A percentile compares a stretch with the other conserved stretches of the same genome.
Conservation (phyloP, 768 basidiomycete species). For the Suillus americanus region DNA sequence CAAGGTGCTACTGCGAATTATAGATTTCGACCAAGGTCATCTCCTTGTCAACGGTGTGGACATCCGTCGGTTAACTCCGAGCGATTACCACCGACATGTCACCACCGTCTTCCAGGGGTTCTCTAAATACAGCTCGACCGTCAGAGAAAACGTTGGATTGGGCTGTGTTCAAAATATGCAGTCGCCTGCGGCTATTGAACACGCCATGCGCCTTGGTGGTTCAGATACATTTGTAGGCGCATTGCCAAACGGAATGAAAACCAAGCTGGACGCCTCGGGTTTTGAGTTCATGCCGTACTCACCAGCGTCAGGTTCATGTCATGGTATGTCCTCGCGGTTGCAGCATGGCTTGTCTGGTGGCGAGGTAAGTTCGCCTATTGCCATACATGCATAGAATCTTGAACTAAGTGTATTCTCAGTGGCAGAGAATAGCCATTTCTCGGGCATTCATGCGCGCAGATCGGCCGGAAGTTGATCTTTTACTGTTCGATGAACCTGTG, state of each 20-base stretch:
- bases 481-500: slow-evolving; percentile 86
- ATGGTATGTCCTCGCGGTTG: slow-evolving; percentile 33
- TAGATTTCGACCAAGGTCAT: slow-evolving; percentile 71
- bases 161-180: slow-evolving; percentile 68
- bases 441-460: slow-evolving; percentile 84
- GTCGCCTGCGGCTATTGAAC: slow-evolving; percentile 53
- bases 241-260: slow-evolving; percentile 71
- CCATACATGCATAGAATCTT: slow-evolving; percentile 9
- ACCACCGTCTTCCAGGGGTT: slow-evolving; percentile 89
- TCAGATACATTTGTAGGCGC: slow-evolving; percentile 64
- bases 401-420: slow-evolving; percentile 42
- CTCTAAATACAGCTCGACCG: slow-evolving; percentile 73
- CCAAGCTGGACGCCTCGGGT: slow-evolving; percentile 64
- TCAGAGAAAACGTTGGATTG: slow-evolving; percentile 85
- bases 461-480: slow-evolving; percentile 71
- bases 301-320: slow-evolving; percentile 29
- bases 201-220: slow-evolving; percentile 71
- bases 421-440: slow-evolving; percentile 86
- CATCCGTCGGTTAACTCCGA: slow-evolving; percentile 61
- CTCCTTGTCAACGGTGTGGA: slow-evolving; percentile 71
- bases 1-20: slow-evolving; percentile 74
- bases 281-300: slow-evolving; percentile 46
- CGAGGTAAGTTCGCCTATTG: slow-evolving; percentile 52
- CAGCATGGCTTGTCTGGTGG: slow-evolving; percentile 81
- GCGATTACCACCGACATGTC: slow-evolving; percentile 70